Conservation (phyloP, 257 asterid genomes). For the Oldenlandia corymbosa region DNA sequence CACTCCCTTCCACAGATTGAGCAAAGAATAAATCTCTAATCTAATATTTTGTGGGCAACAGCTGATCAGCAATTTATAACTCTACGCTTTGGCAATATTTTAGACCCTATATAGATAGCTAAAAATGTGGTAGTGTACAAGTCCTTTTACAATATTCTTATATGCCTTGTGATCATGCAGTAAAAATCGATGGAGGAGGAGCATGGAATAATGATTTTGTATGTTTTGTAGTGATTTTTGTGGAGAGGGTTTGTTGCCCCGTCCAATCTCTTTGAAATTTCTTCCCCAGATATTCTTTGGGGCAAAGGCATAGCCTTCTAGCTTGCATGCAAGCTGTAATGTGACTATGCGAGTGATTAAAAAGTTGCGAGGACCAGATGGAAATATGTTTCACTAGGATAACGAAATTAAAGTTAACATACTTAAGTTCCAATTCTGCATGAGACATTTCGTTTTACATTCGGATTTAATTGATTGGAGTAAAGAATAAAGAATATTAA, state of each 20-base stretch:
- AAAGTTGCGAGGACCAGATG: not conserved
- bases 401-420: too few relatives aligned
- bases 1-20: not conserved
- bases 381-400: not conserved
- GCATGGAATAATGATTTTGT: not conserved
- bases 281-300: conserved; percentile 6
- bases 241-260: conserved; percentile 13
- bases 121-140: too few relatives aligned
- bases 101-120: too few relatives aligned
- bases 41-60: too few relatives aligned
- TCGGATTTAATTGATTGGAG: too few relatives aligned
- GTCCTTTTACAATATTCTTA: not conserved
- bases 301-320: not conserved
- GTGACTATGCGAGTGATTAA: too few relatives aligned
- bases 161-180: not conserved
- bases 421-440: too few relatives aligned
- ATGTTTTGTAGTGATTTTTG: not conserved
- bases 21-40: not conserved
- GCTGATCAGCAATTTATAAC: too few relatives aligned
- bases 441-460: too few relatives aligned
- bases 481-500: too few relatives aligned
- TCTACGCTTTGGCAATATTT: too few relatives aligned
- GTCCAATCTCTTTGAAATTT: conserved; percentile 6
- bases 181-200: conserved; percentile 3
- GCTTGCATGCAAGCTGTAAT: not conserved